A percentile compares a stretch with the other conserved stretches of the same genome.
These are phyloP conservation scores for Fraxinus albicans DNA, from an alignment of 305 asterid genomes.

Conservation along the genomic window DNA sequence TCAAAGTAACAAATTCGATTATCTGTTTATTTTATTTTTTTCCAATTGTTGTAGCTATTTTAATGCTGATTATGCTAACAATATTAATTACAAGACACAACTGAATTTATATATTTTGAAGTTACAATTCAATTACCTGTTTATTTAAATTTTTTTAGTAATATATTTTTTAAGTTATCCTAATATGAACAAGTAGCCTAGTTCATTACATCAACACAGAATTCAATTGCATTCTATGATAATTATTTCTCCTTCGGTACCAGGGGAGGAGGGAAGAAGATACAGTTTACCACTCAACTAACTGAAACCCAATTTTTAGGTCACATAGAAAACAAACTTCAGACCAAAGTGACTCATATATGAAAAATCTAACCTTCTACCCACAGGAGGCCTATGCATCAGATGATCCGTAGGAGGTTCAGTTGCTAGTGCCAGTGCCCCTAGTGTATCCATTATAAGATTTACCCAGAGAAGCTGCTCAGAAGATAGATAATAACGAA, in stretches of 20 bases:
- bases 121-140: neutral
- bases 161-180: neutral
- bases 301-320: neutral
- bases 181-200: neutral
- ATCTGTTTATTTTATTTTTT: neutral
- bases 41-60: neutral
- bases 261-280: neutral
- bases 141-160: neutral
- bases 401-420: conserved; percentile 61
- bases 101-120: neutral
- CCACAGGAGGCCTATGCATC: conserved; percentile 53
- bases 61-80: neutral
- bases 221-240: neutral
- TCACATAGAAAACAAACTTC: neutral
- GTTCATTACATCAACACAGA: neutral
- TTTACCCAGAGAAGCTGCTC: conserved; percentile 60
- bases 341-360: neutral
- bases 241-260: neutral
- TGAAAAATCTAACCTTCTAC: conserved; percentile 44
- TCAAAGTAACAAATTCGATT: neutral
- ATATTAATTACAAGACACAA: neutral
- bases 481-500: neutral
- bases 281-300: neutral
- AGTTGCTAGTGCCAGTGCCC: conserved; percentile 60
- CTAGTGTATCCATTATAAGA: conserved; percentile 61